phyloP scores from a whole-genome alignment of 768 basidiomycete species.

The Mycena crocata region DNA sequence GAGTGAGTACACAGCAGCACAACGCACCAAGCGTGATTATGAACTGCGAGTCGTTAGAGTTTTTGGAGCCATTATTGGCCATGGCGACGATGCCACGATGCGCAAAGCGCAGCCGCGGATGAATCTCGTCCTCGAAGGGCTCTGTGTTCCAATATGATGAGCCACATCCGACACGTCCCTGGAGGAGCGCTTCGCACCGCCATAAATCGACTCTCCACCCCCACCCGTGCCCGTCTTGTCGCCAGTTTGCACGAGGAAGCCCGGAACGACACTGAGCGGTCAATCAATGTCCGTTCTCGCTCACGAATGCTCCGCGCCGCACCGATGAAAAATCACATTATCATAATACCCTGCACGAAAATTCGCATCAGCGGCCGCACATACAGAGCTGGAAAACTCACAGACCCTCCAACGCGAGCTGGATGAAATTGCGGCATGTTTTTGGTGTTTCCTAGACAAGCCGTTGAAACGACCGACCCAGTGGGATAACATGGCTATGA shows the following conservation, averaged over 20 bases:
- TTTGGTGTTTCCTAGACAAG: constrained; percentile 87
- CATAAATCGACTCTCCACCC: constrained; percentile 96
- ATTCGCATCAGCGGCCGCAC: constrained; percentile 23
- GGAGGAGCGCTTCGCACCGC: constrained; percentile 66
- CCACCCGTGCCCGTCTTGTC: constrained; percentile 92
- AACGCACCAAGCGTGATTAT: constrained; percentile 88
- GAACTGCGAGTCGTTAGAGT: constrained; percentile 95
- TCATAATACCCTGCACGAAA: constrained; percentile 91
- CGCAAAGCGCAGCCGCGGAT: constrained; percentile 88
- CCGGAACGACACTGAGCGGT: constrained; percentile 77
- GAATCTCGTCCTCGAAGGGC: constrained; percentile 94
- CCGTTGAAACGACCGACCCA: background rate
- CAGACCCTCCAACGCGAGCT: constrained; percentile 90
- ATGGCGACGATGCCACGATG: constrained; percentile 94
- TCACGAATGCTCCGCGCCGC: constrained; percentile 20
- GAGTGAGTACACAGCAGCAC: background rate
- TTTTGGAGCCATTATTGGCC: constrained; percentile 90
- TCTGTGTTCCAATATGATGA: constrained; percentile 56
- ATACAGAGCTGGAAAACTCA: constrained; percentile 38
- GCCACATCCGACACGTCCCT: background rate
- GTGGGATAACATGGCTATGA: constrained; percentile 8
- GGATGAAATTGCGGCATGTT: constrained; percentile 91
- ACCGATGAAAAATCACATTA: constrained; percentile 94
- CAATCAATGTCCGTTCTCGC: constrained; percentile 1
- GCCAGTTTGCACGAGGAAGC: constrained; percentile 95